A percentile compares a stretch with the other conserved stretches of the same genome.
Conservation (phyloP, 2,329 filamentous ascomycete species). For the Cladosporium sp. region DNA sequence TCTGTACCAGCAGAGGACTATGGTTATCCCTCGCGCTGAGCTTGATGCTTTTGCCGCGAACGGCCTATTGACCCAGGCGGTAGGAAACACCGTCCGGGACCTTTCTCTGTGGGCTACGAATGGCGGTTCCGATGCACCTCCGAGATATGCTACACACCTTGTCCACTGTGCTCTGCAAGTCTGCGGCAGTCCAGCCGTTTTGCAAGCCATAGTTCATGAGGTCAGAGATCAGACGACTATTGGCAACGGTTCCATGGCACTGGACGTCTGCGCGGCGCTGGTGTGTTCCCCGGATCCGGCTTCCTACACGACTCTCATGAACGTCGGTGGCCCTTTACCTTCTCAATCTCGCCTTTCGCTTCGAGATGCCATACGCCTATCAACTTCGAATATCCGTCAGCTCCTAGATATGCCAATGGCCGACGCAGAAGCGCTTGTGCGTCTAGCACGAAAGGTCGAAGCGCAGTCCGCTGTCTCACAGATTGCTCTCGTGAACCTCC, state of each 20-base stretch:
- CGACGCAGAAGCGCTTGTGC: conserved; percentile 42
- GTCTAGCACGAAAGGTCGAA: conserved; percentile 29
- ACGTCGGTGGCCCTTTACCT: background rate
- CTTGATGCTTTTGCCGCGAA: conserved; percentile 59
- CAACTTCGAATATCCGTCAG: conserved; percentile 1
- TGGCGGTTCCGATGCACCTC: conserved; percentile 48
- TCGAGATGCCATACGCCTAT: conserved; percentile 12
- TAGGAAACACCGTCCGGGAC: conserved; percentile 34
- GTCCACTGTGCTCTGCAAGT: conserved; percentile 59
- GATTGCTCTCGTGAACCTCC: conserved; percentile 36
- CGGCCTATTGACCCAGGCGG: background rate
- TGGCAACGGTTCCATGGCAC: conserved; percentile 56
- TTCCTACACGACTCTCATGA: background rate
- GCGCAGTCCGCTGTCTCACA: conserved; percentile 57
- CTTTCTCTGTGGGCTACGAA: conserved; percentile 62
- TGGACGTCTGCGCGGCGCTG: conserved; percentile 66
- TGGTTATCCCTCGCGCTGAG: conserved; percentile 54
- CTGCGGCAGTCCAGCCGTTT: conserved; percentile 57
- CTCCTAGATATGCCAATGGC: conserved; percentile 2
- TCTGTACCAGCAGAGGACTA: conserved; percentile 57
- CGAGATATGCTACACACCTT: conserved; percentile 69
- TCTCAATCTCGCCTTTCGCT: background rate
- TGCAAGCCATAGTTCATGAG: conserved; percentile 64
- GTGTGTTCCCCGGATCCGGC: conserved; percentile 59
- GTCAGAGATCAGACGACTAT: conserved; percentile 58